These are phyloP conservation scores for Aleurites moluccanus DNA, from an alignment of 441 rosid genomes.

Conservation along the genomic window DNA sequence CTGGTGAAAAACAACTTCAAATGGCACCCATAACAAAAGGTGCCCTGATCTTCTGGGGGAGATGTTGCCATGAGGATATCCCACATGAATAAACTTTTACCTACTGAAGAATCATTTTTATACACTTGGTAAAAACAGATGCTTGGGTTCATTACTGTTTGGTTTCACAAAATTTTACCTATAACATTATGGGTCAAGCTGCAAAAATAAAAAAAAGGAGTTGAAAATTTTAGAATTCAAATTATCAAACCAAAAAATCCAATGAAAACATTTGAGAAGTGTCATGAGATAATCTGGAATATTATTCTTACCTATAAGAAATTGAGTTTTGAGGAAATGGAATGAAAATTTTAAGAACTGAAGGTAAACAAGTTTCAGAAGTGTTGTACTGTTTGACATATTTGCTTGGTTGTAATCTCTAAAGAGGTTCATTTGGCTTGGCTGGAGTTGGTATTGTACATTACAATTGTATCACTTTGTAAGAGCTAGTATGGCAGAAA, in stretches of 20 bases:
- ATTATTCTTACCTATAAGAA: neutral
- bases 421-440: neutral
- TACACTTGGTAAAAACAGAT: neutral
- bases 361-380: neutral
- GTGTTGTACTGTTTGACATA: neutral
- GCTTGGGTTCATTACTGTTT: neutral
- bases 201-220: neutral
- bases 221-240: neutral
- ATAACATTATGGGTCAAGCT: neutral
- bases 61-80: neutral
- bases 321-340: neutral
- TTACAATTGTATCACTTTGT: neutral
- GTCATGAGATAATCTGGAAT: neutral
- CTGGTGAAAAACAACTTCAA: neutral
- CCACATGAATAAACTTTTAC: no score
- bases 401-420: neutral
- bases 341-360: neutral
- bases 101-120: neutral
- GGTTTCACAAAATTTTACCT: neutral
- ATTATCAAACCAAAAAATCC: neutral
- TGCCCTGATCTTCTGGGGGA: no score
- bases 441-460: neutral
- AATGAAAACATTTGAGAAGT: neutral
- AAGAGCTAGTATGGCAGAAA: neutral
- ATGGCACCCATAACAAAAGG: no score